Base-by-base conservation (phyloP, 805 yeast genomes). In the Metschnikowia baotianmanensis region DNA sequence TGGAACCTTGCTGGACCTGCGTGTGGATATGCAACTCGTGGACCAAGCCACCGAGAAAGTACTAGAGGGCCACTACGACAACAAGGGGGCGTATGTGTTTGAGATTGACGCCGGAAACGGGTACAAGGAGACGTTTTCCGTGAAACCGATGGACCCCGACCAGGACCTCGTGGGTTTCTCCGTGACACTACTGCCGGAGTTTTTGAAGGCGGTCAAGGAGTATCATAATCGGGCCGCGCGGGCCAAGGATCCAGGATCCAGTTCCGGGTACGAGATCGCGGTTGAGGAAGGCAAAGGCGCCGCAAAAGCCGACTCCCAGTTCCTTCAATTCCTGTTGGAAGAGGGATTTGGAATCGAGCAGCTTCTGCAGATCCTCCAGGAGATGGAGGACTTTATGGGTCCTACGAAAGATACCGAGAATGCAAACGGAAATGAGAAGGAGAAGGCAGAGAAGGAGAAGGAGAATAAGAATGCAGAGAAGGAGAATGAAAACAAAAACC, bases 11-110 rank as follows among this genome's bases (percentile, higher is more conserved):
- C 45, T 37, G 11, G 17, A 31, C 12, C 27, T 32, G 2, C 33
- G 21, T n/a, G 38, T 45, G 23, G 26, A 33, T 11, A 34, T 47
- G 39, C 39, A 42, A 25, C 38, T 45, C 20, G 26, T 36, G 13
- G 51, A 41, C 22, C 42, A 34, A 10, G 25, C 11, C 10, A 32
- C 43, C 15, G 47, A 42, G 5, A 5, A 13, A 5, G 30, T 34
- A 2, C 32, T 46, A 15, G 18, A 19, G 7, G 50, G 50, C 6
- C 27, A 13, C 10, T 47, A 47, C 18, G 36, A 16, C 15, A 39
- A 21, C 10, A 30, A 38, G 9, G 40, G 34, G 6, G 15, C 29
- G 15, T 47, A 44, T 20, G 36, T 32, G 13, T 47, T 47, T 17
- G 37, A 30, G 12, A 15, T 38, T 8, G 31, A 36, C 9, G 5